Base-by-base conservation (phyloP, 2,329 filamentous ascomycete species). In the Dactylellina drechsleri region DNA sequence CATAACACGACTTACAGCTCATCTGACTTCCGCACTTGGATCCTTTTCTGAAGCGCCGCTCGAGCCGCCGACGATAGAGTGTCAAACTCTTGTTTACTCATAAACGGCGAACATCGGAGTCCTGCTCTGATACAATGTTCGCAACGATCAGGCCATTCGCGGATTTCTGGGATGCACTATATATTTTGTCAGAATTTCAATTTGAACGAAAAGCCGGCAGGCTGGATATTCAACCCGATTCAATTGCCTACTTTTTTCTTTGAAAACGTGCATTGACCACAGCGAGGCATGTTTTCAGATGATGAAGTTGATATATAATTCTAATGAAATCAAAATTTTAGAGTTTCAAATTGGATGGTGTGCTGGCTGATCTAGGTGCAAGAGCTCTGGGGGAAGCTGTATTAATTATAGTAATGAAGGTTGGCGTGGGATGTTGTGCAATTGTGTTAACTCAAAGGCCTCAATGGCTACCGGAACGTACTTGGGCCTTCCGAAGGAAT, bases 131-230 rank as follows among this genome's bases (percentile, higher is more conserved):
- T 13, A 16, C 49, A 64, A 18, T 47, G 47, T 1, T 64, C 10
- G 54, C 60, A 64, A 4, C 18, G n/a, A 2, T 64, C 60, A 2
- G 60, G 60, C 60, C 60, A 64, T 54, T 45, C 12, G 12, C 60
- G 60, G 18, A 10, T 47, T 6, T 53, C 31, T 7, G 31, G 31
- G 6, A 36, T 10, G 6, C 31, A 36, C 31, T 36, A 5, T 1
- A 36, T 36, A 10, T 36, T 36, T 36, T 10, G 31, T 36, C 6
- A 36, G 31, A 36, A 4, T 7, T 36, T 10, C 6, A 7, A 10
- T 36, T 7, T 36, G 31, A 36, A 36, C 31, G 23, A 4, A 4
- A 2, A 23, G 23, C 23, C 23, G 2, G 23, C 4, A 4, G 23
- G 23, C 23, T 2, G 23, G 4, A 23, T 23, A 23, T 23, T 4